Evolutionary conservation across 208 protist species (phyloP), one percentile per base, ranked within the genome.

Genomic region (Histomonas meleagridis): DNA sequence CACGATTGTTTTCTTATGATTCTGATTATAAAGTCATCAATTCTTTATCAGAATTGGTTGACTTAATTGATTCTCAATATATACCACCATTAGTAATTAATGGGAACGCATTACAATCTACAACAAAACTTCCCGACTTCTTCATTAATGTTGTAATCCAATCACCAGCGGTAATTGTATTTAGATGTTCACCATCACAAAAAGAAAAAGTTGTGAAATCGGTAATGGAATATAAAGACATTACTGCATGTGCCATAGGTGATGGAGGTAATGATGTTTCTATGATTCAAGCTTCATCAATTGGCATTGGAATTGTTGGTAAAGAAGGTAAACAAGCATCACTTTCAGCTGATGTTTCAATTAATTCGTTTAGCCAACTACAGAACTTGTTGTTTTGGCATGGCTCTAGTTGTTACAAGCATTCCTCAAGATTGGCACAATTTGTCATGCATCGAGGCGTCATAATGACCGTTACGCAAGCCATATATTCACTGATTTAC

Each of bases 361-460:
- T 99, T 62, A 97, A 93, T 21, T 96, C 98, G 57, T 95, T 95
- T 90, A 90, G 55, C 28, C 93, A 94, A 70, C 46, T 94, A 48
- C 40, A 57, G 38, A 62, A 93, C 53, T 92, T 95, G 1, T 51
- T 95, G 10, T 92, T 97, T 46, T 96, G 95, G 95, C 96, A 97
- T 92, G 96, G 96, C 18, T 93, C 95, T 92, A 97, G 96, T 65
- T 95, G 93, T 60, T 97, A 94, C 90, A 76, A 92, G 28, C 92
- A 93, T 55, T 92, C 93, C 12, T 90, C 93, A 10, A 91, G 90
- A 12, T 91, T 95, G 26, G 90, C 90, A 9, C 93, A 99, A 94
- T 99, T 99, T 93, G 97, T 99, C 46, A 98, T 99, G 93, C 98
- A 99, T 93, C 96, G 98, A 69, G 98, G 97, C 70, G 96, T 99